These are phyloP conservation scores for Thyridium curvatum DNA, from an alignment of 2,329 filamentous ascomycete genomes.

Conservation along the genomic window DNA sequence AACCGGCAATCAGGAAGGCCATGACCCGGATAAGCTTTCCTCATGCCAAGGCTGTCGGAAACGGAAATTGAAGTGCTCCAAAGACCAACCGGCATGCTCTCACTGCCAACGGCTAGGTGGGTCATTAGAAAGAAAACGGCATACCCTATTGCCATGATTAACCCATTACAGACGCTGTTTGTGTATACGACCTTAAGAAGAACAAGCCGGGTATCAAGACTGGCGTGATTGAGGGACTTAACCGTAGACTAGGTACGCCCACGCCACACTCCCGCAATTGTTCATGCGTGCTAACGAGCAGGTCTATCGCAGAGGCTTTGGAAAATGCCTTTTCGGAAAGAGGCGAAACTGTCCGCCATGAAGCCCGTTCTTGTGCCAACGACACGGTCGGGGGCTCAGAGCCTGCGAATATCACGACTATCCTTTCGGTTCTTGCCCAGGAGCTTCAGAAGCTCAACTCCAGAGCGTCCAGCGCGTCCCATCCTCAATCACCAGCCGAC, in stretches of 20 bases:
- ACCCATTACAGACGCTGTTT: neutral
- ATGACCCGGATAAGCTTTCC: neutral
- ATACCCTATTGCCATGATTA: neutral
- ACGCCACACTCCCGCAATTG: neutral
- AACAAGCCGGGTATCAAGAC: slow-evolving; percentile 4
- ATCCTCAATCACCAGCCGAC: too few species aligned
- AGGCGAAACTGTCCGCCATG: neutral
- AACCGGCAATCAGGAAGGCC: too few species aligned
- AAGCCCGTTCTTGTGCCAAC: neutral
- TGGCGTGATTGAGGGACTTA: slow-evolving; percentile 3
- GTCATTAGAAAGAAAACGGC: neutral
- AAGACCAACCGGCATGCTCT: slow-evolving; percentile 2
- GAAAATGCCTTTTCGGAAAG: neutral
- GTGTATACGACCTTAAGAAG: slow-evolving; percentile 3
- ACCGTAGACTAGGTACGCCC: slow-evolving; percentile 2
- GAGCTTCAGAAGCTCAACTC: slow-evolving; percentile 3
- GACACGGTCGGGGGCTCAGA: neutral
- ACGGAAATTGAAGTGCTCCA: slow-evolving; percentile 4
- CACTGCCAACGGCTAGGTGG: slow-evolving; percentile 4
- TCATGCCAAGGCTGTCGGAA: slow-evolving; percentile 5
- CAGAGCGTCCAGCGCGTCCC: neutral
- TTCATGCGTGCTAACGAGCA: neutral
- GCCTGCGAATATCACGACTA: neutral
- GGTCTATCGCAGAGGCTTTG: neutral
- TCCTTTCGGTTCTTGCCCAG: slow-evolving; percentile 1